Base-by-base conservation (phyloP, 495 filamentous ascomycete species). In the Penicillium tannophilum region DNA sequence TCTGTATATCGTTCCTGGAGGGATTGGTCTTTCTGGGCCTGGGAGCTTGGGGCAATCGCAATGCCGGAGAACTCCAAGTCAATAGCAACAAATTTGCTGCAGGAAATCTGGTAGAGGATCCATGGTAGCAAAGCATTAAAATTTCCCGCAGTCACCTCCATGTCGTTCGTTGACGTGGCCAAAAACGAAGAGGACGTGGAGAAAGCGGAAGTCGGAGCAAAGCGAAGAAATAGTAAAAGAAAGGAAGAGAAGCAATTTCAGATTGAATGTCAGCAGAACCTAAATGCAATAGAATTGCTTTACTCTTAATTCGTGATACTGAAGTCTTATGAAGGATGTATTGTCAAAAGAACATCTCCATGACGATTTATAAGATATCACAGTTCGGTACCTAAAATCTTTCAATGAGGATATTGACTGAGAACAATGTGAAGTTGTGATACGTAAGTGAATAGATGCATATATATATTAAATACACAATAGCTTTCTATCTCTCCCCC, bases 21-120 rank as follows among this genome's bases (percentile, higher is more conserved):
- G 7, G 76, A 77, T 28, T 72, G 74, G 36, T 69, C 68, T 45
- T 63, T 46, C 65, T 12, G 53, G 51, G 52, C 54, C 14, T 58
- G 67, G 60, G 23, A 54, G 23, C 68, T 65, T 43, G 73, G 62
- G 19, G 71, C 56, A 44, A 61, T 63, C 1, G 73, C 60, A 46
- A 95, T 86, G 0, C 91, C 91, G 4, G 86, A 90, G 61, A 94
- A 82, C 67, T 96, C 91, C 23, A 92, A 75, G 62, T 94, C 91
- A 41, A 94, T 67, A 1, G 87, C 68, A 3, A 94, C 86, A 63
- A 90, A 93, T 26, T 78, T 75, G 20, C 88, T 79, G 17, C 81
- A 72, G 17, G 72, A 62, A 33, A 93, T 82, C 17, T 81, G 76
- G 9, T 80, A 64, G 7, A 93, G 67, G 19, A 93, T 79, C 17